Base-by-base conservation (phyloP, 2,329 filamentous ascomycete genomes). In the Ceratocystis cacaofunesta region DNA sequence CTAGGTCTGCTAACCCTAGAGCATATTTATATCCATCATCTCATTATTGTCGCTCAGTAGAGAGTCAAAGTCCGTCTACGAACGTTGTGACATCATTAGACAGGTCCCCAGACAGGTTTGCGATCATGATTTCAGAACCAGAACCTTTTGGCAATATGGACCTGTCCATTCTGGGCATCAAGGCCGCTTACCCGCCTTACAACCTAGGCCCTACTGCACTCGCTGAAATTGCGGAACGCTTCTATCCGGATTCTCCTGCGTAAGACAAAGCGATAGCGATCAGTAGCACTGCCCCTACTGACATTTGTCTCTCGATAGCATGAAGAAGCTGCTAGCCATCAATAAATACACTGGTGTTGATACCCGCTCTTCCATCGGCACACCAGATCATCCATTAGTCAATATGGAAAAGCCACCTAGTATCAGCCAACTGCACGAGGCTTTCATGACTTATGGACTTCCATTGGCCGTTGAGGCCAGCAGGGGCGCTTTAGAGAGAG, bases 291-390 rank as follows among this genome's bases (percentile, higher is more conserved):
- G 10, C 19, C 22, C 60, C 15, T 10, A 22, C 22, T 19, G 6
- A 61, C 41, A 57, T 30, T 30, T n/a, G 19, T 22, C 41, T 43
- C 22, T 46, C 22, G 44, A 15, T 68, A 86, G 83, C 43, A 84
- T 87, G 80, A 77, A 77, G 68, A 86, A 86, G 71, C 79, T 87
- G 30, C 78, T 84, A 65, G 76, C 78, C 17, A 85, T 87, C 71
- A 87, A 86, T 74, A 77, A 79, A 65, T 85, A 79, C 70, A 87
- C 85, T 1, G 85, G 85, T 67, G 86, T 86, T 67, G 84, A 86
- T 63, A 75, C 77, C 41, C 81, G 85, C 63, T 84, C 84, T 12
- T 84, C 84, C 12, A 79, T 87, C 69, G 84, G 83, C 66, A 80
- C 77, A 2, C 78, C 81, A 10, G 81, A 84, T 66, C 83, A 87